phyloP scores from a whole-genome alignment of 2,329 filamentous ascomycete species.

The Talaromyces islandicus region DNA sequence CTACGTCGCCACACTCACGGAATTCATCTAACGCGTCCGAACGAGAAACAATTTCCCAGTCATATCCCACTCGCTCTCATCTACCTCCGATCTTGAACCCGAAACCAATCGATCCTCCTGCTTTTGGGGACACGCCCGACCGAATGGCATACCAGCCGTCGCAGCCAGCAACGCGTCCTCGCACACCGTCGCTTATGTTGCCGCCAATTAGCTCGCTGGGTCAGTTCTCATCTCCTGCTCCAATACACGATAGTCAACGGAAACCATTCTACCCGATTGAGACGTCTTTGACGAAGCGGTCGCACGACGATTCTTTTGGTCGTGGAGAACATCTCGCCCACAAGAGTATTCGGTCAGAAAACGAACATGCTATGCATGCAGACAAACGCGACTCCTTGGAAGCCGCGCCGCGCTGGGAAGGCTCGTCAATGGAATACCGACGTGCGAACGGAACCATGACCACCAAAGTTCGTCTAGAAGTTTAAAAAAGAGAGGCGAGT shows the following conservation, averaged over 20 bases:
- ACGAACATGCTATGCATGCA: not conserved
- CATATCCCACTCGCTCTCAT: constrained; percentile 17
- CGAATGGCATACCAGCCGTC: not conserved
- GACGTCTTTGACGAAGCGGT: constrained; percentile 24
- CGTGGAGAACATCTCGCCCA: constrained; percentile 15
- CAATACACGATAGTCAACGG: constrained; percentile 15
- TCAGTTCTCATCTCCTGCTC: constrained; percentile 4
- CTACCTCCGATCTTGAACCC: constrained; percentile 14
- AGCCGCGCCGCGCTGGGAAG: not conserved
- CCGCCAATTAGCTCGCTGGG: constrained; percentile 26
- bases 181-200: constrained; percentile 20
- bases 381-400: constrained; percentile 1
- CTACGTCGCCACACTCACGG: constrained; percentile 26
- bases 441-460: constrained; percentile 29
- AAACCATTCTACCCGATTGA: constrained; percentile 27
- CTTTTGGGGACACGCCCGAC: constrained; percentile 1
- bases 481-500: not conserved
- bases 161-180: not conserved
- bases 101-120: constrained; percentile 8
- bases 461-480: constrained; percentile 23
- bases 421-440: constrained; percentile 27
- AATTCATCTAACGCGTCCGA: constrained; percentile 27
- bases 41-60: constrained; percentile 20
- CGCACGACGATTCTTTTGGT: constrained; percentile 34
- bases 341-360: constrained; percentile 8